Conservation (phyloP, 257 asterid species). For the Gentiana macrophylla region DNA sequence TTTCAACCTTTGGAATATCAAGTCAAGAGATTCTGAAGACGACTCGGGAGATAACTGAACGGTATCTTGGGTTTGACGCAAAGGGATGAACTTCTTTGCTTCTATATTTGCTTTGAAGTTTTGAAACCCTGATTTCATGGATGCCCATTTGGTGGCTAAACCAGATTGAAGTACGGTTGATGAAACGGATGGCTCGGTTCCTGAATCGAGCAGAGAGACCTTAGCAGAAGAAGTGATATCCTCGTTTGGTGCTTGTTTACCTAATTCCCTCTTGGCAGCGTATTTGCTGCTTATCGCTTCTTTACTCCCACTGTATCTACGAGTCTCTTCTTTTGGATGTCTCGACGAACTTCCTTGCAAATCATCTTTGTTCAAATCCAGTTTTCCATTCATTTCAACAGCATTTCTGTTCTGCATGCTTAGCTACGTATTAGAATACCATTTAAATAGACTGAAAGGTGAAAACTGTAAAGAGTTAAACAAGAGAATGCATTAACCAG, state of each 20-base stretch:
- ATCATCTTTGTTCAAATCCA: constrained; percentile 37
- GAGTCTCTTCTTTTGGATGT: constrained; percentile 38
- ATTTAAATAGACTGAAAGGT: background rate
- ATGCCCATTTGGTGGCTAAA: constrained; percentile 86
- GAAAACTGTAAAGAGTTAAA: background rate
- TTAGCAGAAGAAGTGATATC: constrained; percentile 57
- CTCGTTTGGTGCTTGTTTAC: constrained; percentile 39
- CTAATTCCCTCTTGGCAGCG: constrained; percentile 70
- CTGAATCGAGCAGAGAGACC: constrained; percentile 61
- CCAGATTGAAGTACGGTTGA: constrained; percentile 30
- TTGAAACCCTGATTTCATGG: constrained; percentile 89
- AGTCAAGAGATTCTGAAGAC: constrained; percentile 78
- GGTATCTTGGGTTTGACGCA: constrained; percentile 57
- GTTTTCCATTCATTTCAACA: constrained; percentile 38
- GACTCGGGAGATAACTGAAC: constrained; percentile 28
- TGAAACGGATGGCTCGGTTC: constrained; percentile 29
- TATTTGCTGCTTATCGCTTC: constrained; percentile 85
- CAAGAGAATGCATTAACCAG: background rate
- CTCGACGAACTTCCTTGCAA: constrained; percentile 62
- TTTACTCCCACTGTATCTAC: constrained; percentile 61
- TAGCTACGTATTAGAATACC: background rate
- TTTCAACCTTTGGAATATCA: constrained; percentile 79
- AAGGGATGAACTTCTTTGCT: constrained; percentile 62
- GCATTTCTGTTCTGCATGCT: constrained; percentile 34
- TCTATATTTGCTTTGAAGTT: constrained; percentile 57